Conservation (phyloP, 345 rosid species). For the Hypericum perforatum region DNA sequence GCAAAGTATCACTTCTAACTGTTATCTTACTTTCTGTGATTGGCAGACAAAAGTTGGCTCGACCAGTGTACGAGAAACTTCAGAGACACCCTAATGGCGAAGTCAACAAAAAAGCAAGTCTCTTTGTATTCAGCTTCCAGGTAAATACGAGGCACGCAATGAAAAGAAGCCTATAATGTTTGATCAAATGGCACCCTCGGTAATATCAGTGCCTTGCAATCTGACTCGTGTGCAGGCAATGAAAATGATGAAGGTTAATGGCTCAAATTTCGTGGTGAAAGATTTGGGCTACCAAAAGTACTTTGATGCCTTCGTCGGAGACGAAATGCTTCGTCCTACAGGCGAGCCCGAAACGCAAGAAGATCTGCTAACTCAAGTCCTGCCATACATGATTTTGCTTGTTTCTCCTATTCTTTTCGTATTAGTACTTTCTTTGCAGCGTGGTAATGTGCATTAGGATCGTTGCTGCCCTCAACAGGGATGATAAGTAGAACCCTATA, state of each 20-base stretch:
- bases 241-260: constrained; percentile 68
- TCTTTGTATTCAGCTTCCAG: constrained; percentile 78
- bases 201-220: too few relatives aligned
- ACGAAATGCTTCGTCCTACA: constrained; percentile 25
- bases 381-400: constrained; percentile 57
- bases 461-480: too few relatives aligned
- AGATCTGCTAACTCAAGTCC: constrained; percentile 39
- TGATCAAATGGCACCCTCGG: too few relatives aligned
- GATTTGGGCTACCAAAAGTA: constrained; percentile 53
- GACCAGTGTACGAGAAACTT: constrained; percentile 72
- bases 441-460: constrained; percentile 27
- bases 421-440: constrained; percentile 42
- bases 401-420: constrained; percentile 58
- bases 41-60: constrained; percentile 62
- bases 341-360: constrained; percentile 27
- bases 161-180: too few relatives aligned
- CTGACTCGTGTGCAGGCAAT: constrained; percentile 43
- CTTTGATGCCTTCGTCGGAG: constrained; percentile 62
- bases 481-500: too few relatives aligned
- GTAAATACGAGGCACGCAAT: constrained; percentile 25
- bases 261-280: constrained; percentile 25
- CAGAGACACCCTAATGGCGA: constrained; percentile 61
- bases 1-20: not conserved
- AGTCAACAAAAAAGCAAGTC: constrained; percentile 71
- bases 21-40: constrained; percentile 1